Conservation (phyloP, 768 basidiomycete species). For the Tylopilus felleus region DNA sequence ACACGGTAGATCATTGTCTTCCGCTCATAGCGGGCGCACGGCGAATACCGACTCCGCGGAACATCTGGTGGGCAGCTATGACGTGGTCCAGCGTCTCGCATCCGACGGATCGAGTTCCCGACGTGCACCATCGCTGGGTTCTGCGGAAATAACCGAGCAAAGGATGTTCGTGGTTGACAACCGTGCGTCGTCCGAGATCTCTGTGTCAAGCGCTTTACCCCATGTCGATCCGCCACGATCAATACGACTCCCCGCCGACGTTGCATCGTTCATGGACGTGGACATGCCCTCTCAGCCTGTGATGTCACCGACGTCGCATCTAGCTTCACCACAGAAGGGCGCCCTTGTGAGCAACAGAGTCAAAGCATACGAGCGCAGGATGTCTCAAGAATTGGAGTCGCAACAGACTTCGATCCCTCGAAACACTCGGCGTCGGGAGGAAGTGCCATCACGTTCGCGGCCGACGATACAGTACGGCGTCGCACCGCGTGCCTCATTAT, state of each 20-base stretch:
- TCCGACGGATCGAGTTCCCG: slow-evolving; percentile 28
- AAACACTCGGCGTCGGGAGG: slow-evolving; percentile 44
- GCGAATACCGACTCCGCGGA: slow-evolving; percentile 70
- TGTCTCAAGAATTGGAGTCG: slow-evolving; percentile 54
- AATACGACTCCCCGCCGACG: not conserved
- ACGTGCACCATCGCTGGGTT: slow-evolving; percentile 25
- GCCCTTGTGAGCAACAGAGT: slow-evolving; percentile 49
- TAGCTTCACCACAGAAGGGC: slow-evolving; percentile 1
- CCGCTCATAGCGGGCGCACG: slow-evolving; percentile 54
- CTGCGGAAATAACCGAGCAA: slow-evolving; percentile 21
- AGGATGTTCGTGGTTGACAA: slow-evolving; percentile 10
- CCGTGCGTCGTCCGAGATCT: slow-evolving; percentile 7
- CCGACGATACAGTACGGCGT: slow-evolving; percentile 59
- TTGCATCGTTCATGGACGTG: not conserved
- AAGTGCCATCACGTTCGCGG: slow-evolving; percentile 38
- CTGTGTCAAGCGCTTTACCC: slow-evolving; percentile 5
- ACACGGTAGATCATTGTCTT: slow-evolving; percentile 39
- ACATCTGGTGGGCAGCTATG: slow-evolving; percentile 60
- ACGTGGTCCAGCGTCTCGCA: slow-evolving; percentile 57
- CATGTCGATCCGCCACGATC: slow-evolving; percentile 19
- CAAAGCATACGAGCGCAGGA: slow-evolving; percentile 53
- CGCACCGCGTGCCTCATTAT: slow-evolving; percentile 59
- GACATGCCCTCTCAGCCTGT: slow-evolving; percentile 3
- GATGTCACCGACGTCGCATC: not conserved
- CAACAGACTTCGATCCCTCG: slow-evolving; percentile 28